A percentile compares a stretch with the other conserved stretches of the same genome.
These are phyloP conservation scores for Phytophthora uliginosa DNA, from an alignment of 352 stramenopile genomes.

Conservation along the genomic window DNA sequence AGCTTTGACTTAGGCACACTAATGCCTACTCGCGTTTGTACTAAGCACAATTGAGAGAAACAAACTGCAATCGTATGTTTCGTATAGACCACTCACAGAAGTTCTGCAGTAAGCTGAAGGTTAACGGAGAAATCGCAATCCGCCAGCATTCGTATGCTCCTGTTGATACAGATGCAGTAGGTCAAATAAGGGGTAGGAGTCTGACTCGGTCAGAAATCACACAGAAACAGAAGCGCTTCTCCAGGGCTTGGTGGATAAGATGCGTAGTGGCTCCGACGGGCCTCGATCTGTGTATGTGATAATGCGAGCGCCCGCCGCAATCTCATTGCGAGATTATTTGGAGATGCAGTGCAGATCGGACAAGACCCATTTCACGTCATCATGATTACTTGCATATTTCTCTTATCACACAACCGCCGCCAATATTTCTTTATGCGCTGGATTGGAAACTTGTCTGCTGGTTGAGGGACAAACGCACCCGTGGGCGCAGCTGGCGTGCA, in stretches of 20 bases:
- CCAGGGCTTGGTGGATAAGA: too few species aligned
- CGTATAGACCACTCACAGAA: constrained; percentile 18
- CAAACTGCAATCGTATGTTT: constrained; percentile 9
- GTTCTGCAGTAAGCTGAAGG: constrained; percentile 21
- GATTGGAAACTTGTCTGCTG: too few species aligned
- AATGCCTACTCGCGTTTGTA: constrained; percentile 4
- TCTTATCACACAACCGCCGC: too few species aligned
- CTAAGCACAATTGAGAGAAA: not conserved
- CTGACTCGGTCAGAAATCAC: constrained; percentile 10
- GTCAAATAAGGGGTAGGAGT: not conserved
- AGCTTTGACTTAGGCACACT: constrained; percentile 4
- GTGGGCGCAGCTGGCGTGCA: too few species aligned
- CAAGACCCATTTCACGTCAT: constrained; percentile 24
- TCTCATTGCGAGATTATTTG: constrained; percentile 9
- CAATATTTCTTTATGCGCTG: too few species aligned
- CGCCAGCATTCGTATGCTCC: constrained; percentile 5
- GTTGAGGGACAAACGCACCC: too few species aligned
- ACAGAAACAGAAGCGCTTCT: constrained; percentile 15
- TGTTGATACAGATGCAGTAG: constrained; percentile 9
- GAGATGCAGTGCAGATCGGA: not conserved
- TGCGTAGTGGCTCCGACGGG: constrained; percentile 8
- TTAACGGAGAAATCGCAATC: not conserved
- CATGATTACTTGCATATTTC: too few species aligned
- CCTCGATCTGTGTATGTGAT: constrained; percentile 11
- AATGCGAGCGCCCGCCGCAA: constrained; percentile 10